phyloP scores from a whole-genome alignment of 1,284 basidiomycete genomes.

The Grifola frondosa region DNA sequence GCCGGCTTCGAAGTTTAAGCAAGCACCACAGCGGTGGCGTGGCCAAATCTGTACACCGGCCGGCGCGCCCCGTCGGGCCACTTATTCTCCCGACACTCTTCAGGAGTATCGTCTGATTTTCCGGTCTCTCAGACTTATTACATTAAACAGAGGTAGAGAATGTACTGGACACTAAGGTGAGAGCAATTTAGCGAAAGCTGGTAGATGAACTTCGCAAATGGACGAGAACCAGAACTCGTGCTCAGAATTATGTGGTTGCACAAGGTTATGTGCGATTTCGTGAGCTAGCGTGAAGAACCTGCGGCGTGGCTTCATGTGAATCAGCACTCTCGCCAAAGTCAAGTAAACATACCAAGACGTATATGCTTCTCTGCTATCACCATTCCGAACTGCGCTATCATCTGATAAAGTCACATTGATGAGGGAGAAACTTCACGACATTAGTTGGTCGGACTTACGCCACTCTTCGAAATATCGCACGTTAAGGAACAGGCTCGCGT shows the following conservation, averaged over 20 bases:
- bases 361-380: slow-evolving; percentile 65
- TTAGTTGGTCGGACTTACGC: slow-evolving; percentile 64
- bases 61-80: too few relatives aligned
- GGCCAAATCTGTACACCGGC: too few relatives aligned
- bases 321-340: not conserved
- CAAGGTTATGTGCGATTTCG: slow-evolving; percentile 86
- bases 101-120: too few relatives aligned
- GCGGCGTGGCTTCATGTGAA: not conserved
- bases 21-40: too few relatives aligned
- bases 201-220: slow-evolving; percentile 64
- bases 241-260: slow-evolving; percentile 76
- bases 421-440: not conserved
- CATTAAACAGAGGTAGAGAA: not conserved
- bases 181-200: slow-evolving; percentile 17
- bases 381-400: slow-evolving; percentile 62
- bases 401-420: slow-evolving; percentile 44
- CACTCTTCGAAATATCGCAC: slow-evolving; percentile 84
- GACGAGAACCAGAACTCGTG: slow-evolving; percentile 95
- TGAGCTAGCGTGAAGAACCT: slow-evolving; percentile 93
- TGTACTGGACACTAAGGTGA: slow-evolving; percentile 10
- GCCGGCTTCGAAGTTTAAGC: too few relatives aligned
- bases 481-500: slow-evolving; percentile 89
- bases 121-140: too few relatives aligned
- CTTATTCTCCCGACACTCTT: too few relatives aligned
- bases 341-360: slow-evolving; percentile 65